These are phyloP conservation scores for Termitomyces heimii DNA, from an alignment of 768 basidiomycete genomes.

Conservation along the genomic window DNA sequence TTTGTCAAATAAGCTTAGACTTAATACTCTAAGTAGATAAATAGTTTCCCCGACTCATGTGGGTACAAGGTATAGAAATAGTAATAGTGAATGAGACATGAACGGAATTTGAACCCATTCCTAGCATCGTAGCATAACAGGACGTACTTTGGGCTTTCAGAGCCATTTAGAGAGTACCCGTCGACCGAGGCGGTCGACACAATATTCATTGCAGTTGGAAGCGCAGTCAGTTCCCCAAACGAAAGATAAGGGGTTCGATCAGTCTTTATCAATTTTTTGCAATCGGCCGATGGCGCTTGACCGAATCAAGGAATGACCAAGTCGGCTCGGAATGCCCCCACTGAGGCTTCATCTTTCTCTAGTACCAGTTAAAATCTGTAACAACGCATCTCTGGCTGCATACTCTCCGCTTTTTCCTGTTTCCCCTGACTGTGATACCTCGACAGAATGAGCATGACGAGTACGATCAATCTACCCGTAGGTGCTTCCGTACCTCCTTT, in stretches of 20 bases:
- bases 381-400: not conserved
- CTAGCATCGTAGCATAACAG: no score
- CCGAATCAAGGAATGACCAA: not conserved
- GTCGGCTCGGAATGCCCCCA: not conserved
- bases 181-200: no score
- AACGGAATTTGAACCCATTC: not conserved
- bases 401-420: not conserved
- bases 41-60: not conserved
- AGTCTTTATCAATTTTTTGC: not conserved
- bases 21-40: not conserved
- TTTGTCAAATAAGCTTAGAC: not conserved
- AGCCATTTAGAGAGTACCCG: no score
- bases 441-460: slow-evolving; percentile 10
- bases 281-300: slow-evolving; percentile 1
- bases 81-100: not conserved
- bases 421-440: not conserved
- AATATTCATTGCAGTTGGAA: not conserved
- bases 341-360: not conserved
- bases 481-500: slow-evolving; percentile 58
- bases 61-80: not conserved
- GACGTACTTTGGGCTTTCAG: no score
- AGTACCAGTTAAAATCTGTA: not conserved
- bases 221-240: not conserved
- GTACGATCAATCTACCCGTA: slow-evolving; percentile 22
- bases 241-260: no score